phyloP scores from a whole-genome alignment of 352 stramenopile genomes.

The Phytophthora boehmeriae region DNA sequence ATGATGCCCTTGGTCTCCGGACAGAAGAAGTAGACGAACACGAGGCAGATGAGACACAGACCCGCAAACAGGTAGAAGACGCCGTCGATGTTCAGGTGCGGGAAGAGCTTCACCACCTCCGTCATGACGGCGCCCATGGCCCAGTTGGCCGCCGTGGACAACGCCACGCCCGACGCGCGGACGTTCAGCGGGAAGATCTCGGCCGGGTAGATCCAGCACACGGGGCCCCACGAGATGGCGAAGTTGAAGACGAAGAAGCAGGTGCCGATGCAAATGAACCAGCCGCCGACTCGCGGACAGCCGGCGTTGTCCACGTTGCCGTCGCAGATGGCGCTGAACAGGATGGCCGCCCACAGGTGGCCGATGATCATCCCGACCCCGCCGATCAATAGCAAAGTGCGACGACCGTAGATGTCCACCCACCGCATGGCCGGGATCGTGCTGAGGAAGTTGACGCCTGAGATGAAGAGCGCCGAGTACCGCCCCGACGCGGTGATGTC shows the following conservation, averaged over 20 bases:
- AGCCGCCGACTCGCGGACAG: slow-evolving; percentile 34
- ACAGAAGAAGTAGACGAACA: slow-evolving; percentile 48
- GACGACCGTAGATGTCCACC: slow-evolving; percentile 46
- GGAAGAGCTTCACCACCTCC: no score
- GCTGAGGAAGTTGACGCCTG: no score
- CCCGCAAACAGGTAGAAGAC: slow-evolving; percentile 65
- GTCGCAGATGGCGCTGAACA: slow-evolving; percentile 43
- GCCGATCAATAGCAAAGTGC: slow-evolving; percentile 42
- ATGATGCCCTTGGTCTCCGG: no score
- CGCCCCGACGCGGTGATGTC: no score
- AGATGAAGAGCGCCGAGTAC: no score
- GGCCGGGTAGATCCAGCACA: slow-evolving; percentile 51
- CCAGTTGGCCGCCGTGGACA: slow-evolving; percentile 41
- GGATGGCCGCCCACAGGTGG: slow-evolving; percentile 39
- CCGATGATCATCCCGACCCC: slow-evolving; percentile 49
- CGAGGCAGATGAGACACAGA: slow-evolving; percentile 34
- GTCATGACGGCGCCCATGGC: no score
- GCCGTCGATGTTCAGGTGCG: slow-evolving; percentile 57
- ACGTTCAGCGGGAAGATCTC: slow-evolving; percentile 47
- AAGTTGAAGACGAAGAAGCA: slow-evolving; percentile 52
- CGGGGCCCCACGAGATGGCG: slow-evolving; percentile 47
- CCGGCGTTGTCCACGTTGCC: slow-evolving; percentile 32
- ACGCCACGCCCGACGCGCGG: no score
- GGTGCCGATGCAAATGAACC: slow-evolving; percentile 43
- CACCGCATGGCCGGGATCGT: slow-evolving; percentile 45